phyloP scores from a whole-genome alignment of 1,284 basidiomycete genomes.

The Boletus smithii region DNA sequence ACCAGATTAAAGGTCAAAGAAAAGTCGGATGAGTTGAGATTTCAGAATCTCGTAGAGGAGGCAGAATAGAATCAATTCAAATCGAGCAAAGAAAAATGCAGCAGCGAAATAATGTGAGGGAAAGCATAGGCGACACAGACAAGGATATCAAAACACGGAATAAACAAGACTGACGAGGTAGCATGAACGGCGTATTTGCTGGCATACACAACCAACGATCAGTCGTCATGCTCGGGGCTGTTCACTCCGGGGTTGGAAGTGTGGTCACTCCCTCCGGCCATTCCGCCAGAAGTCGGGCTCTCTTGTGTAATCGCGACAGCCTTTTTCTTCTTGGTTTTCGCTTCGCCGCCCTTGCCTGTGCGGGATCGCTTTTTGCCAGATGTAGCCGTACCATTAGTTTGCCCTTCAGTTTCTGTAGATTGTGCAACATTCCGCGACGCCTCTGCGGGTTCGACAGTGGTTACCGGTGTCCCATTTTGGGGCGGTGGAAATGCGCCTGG shows the following conservation, averaged over 20 bases:
- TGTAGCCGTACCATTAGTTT: conserved; percentile 25
- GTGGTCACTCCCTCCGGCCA: conserved; percentile 28
- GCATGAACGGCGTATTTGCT: conserved; percentile 6
- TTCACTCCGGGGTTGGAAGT: conserved; percentile 22
- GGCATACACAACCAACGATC: conserved; percentile 12
- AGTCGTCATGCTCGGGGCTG: conserved; percentile 25
- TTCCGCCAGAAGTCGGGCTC: conserved; percentile 23
- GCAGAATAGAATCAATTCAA: conserved; percentile 30
- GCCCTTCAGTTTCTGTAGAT: conserved; percentile 16
- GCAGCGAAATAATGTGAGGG: not conserved
- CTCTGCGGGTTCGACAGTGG: conserved; percentile 30
- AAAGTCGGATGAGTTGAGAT: conserved; percentile 23
- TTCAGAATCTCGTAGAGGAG: conserved; percentile 21
- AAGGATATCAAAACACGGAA: conserved; percentile 14
- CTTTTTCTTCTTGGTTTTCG: conserved; percentile 38
- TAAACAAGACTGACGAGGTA: conserved; percentile 15
- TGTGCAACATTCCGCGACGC: conserved; percentile 21
- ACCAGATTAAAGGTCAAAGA: conserved; percentile 48
- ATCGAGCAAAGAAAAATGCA: conserved; percentile 8
- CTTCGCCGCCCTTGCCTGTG: conserved; percentile 28
- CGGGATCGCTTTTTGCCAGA: conserved; percentile 34
- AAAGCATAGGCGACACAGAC: conserved; percentile 14
- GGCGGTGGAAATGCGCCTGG: conserved; percentile 31
- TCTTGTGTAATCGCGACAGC: conserved; percentile 12
- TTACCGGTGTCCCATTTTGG: conserved; percentile 24